Evolutionary conservation across 306 rosid genomes (phyloP).

Genomic region (Quercus agrifolia): DNA sequence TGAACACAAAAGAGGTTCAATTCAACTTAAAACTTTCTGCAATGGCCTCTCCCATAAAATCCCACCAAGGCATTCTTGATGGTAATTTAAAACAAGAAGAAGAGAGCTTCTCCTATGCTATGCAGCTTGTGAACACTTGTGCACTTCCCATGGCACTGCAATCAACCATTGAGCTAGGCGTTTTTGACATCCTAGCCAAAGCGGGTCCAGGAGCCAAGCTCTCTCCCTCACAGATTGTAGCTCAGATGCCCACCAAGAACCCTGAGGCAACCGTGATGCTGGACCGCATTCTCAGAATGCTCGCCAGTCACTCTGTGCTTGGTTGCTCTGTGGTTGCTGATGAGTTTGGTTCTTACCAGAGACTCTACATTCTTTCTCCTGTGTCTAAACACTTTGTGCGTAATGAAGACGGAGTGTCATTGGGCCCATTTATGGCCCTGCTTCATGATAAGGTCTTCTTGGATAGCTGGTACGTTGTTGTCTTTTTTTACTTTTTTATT

Average conservation of each 20-base stretch:
- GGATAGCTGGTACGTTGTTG: conserved; percentile 27
- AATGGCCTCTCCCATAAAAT: not conserved
- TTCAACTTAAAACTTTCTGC: not conserved
- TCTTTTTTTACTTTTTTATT: not conserved
- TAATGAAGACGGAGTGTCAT: conserved; percentile 27
- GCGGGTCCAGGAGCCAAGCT: conserved; percentile 5
- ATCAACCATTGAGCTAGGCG: not conserved
- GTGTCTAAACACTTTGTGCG: conserved; percentile 16
- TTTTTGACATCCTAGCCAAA: conserved; percentile 1
- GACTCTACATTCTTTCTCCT: conserved; percentile 29
- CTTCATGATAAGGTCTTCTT: conserved; percentile 29
- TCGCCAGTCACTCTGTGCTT: conserved; percentile 30
- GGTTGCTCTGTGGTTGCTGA: conserved; percentile 17
- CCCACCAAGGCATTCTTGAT: not conserved
- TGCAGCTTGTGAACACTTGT: not conserved
- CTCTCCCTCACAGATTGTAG: not conserved
- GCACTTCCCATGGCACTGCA: not conserved
- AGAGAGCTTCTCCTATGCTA: not conserved
- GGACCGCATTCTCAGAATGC: conserved; percentile 1
- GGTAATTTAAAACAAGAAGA: not conserved
- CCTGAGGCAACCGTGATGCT: not conserved
- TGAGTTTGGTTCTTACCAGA: not conserved
- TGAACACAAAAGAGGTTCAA: not conserved
- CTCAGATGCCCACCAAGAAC: not conserved
- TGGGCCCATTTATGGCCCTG: conserved; percentile 16